phyloP scores from a whole-genome alignment of 2,329 filamentous ascomycete species.

The Bipolaris gigantea region DNA sequence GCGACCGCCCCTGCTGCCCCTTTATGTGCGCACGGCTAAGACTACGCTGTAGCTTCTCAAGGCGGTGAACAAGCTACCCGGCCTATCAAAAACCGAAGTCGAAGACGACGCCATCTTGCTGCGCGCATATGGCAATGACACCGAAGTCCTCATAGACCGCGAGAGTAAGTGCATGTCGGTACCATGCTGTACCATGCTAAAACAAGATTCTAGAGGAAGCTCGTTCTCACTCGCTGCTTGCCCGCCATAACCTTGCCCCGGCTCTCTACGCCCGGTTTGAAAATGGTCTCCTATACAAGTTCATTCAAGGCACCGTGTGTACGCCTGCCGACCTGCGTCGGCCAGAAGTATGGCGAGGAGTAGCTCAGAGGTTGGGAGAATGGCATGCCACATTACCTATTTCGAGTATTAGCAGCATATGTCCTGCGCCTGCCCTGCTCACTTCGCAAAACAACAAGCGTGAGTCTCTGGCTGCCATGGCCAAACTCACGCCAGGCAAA shows the following conservation, averaged over 20 bases:
- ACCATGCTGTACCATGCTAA: conserved; percentile 13
- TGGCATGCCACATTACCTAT: conserved; percentile 80
- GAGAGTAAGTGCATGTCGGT: conserved; percentile 64
- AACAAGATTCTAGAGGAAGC: conserved; percentile 56
- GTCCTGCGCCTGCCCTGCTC: conserved; percentile 37
- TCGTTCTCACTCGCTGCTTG: conserved; percentile 79
- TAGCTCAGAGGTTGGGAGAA: conserved; percentile 81
- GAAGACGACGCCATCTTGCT: conserved; percentile 86
- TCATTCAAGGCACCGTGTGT: conserved; percentile 78
- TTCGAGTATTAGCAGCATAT: conserved; percentile 51
- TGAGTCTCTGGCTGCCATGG: conserved; percentile 42
- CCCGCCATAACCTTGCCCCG: conserved; percentile 80
- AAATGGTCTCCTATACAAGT: conserved; percentile 95
- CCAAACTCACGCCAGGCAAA: conserved; percentile 61
- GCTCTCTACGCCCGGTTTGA: conserved; percentile 87
- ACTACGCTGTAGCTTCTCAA: conserved; percentile 61
- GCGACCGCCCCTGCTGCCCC: not conserved
- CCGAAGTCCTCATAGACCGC: conserved; percentile 92
- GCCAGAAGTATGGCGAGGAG: conserved; percentile 75
- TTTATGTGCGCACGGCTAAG: conserved; percentile 11
- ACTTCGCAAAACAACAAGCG: conserved; percentile 40
- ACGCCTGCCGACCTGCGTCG: conserved; percentile 77
- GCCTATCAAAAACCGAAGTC: conserved; percentile 72
- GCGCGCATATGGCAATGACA: conserved; percentile 91
- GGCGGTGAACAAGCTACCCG: conserved; percentile 69